phyloP scores from a whole-genome alignment of 495 filamentous ascomycete genomes.

The Pyrenula massariospora region DNA sequence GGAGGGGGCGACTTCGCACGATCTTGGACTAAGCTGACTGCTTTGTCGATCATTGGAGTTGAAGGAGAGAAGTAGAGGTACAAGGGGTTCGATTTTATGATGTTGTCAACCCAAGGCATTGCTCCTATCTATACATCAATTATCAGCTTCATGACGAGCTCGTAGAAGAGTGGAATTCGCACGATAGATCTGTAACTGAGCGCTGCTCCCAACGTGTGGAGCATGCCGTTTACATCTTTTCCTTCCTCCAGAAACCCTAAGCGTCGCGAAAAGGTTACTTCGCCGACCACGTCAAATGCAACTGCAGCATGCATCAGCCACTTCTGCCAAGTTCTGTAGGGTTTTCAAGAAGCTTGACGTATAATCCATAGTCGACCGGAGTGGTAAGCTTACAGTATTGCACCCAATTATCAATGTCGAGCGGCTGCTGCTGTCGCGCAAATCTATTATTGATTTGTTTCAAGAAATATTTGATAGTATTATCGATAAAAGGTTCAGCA shows the following conservation, averaged over 20 bases:
- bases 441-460: constrained; percentile 52
- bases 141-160: too few species aligned
- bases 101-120: constrained; percentile 36
- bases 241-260: constrained; percentile 26
- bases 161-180: too few species aligned
- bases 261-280: constrained; percentile 21
- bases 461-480: constrained; percentile 50
- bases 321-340: too few species aligned
- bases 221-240: constrained; percentile 19
- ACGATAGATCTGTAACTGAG: neutral
- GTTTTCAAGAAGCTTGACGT: neutral
- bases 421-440: constrained; percentile 27
- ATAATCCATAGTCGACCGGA: neutral
- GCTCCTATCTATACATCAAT: constrained; percentile 14
- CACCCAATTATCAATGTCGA: constrained; percentile 61
- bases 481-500: constrained; percentile 65
- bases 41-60: neutral
- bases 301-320: constrained; percentile 1
- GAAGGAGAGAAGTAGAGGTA: constrained; percentile 19
- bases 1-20: neutral
- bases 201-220: constrained; percentile 12
- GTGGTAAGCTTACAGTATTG: constrained; percentile 40
- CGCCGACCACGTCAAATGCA: constrained; percentile 30
- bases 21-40: neutral
- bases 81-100: constrained; percentile 40